These are phyloP conservation scores for Aegilops speltoides DNA, from an alignment of 176 grass and related monocot genomes.

Conservation along the genomic window DNA sequence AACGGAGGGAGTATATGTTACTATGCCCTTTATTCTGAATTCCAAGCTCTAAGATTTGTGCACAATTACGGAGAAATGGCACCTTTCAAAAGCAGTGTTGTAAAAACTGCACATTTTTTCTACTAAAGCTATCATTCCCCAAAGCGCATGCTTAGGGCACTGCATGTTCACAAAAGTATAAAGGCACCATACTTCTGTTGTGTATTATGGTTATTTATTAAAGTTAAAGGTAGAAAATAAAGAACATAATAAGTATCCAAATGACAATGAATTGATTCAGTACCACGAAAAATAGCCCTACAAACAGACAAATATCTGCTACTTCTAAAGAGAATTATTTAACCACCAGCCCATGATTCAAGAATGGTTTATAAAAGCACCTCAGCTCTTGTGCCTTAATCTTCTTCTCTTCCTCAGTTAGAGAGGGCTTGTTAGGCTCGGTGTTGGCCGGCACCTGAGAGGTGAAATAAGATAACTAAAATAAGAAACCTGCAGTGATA, in stretches of 20 bases:
- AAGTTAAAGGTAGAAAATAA: conserved; percentile 10
- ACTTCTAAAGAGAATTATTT: neutral
- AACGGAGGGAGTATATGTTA: neutral
- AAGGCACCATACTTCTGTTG: neutral
- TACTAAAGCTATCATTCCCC: neutral
- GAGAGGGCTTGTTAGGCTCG: conserved; percentile 52
- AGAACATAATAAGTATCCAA: conserved; percentile 18
- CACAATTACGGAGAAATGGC: neutral
- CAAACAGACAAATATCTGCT: neutral
- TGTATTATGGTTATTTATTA: neutral
- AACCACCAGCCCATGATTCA: neutral
- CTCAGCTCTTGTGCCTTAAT: conserved; percentile 87
- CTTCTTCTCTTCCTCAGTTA: conserved; percentile 92
- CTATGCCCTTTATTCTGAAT: neutral
- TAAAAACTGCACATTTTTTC: neutral
- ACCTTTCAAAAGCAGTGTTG: neutral
- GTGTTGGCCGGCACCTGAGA: conserved; percentile 52
- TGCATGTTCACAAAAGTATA: neutral
- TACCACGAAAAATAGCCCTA: neutral
- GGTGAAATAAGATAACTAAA: neutral
- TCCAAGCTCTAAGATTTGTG: neutral
- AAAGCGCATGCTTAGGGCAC: neutral
- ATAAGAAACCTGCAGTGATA: conserved; percentile 10
- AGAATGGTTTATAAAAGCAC: conserved; percentile 46
- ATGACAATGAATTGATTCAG: conserved; percentile 12